Conservation (phyloP, 1,139 yeast species). For the Magnusiomyces paraingens region DNA sequence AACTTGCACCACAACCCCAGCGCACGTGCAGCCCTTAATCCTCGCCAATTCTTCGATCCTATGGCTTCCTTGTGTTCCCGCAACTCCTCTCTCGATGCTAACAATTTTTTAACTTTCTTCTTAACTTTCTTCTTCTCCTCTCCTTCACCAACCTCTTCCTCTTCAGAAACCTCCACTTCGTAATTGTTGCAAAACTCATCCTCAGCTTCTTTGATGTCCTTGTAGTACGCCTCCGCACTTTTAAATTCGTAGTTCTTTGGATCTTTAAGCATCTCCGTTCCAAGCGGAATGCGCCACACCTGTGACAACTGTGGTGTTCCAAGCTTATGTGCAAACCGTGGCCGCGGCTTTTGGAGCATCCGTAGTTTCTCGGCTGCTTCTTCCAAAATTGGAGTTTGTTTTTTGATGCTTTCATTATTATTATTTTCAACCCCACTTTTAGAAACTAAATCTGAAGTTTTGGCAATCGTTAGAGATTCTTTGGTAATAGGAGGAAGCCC, state of each 20-base stretch:
- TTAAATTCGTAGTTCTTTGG: constrained; percentile 19
- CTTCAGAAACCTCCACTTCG: constrained; percentile 10
- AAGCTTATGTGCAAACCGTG: constrained; percentile 29
- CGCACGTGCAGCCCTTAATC: constrained; percentile 31
- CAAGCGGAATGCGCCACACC: constrained; percentile 30
- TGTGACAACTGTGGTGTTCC: constrained; percentile 34
- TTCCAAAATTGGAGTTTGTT: constrained; percentile 6
- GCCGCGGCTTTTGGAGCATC: constrained; percentile 21
- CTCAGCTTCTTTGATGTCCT: constrained; percentile 16
- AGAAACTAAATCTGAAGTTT: neutral
- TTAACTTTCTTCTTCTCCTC: constrained; percentile 5
- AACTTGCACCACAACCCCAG: constrained; percentile 30
- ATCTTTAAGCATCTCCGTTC: constrained; percentile 21
- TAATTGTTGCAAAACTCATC: constrained; percentile 11
- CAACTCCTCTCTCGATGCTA: constrained; percentile 9
- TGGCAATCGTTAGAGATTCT: constrained; percentile 7
- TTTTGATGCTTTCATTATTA: neutral
- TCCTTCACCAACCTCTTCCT: constrained; percentile 7
- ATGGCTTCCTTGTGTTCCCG: constrained; percentile 15
- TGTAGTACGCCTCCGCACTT: constrained; percentile 20
- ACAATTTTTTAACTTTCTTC: constrained; percentile 3
- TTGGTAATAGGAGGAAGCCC: constrained; percentile 21
- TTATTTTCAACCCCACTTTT: neutral
- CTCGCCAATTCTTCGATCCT: constrained; percentile 31
- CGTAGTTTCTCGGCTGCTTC: constrained; percentile 18